Percentiles rank a stretch among this genome's conserved stretches.
phyloP scores from a whole-genome alignment of 2,329 filamentous ascomycete species.

The Pseudofabraea citricarpa region DNA sequence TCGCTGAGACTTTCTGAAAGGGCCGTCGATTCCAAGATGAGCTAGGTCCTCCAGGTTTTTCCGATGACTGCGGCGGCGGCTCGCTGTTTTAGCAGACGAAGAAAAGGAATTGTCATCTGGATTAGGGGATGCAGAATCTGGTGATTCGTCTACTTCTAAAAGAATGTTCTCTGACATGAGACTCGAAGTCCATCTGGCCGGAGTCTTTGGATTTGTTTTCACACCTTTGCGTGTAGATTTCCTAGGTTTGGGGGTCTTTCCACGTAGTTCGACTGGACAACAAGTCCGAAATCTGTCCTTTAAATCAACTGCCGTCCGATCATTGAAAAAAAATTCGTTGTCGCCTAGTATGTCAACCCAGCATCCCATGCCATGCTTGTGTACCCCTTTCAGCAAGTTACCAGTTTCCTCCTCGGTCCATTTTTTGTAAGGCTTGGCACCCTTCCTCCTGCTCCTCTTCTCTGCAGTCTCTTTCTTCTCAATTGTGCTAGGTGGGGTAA shows the following conservation, averaged over 20 bases:
- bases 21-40: constrained; percentile 54
- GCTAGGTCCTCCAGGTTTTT: constrained; percentile 51
- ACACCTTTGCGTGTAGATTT: constrained; percentile 5
- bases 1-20: constrained; percentile 57
- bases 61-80: constrained; percentile 49
- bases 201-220: constrained; percentile 19
- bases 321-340: constrained; percentile 54
- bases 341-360: constrained; percentile 63
- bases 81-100: constrained; percentile 31
- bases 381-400: constrained; percentile 55
- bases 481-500: neutral
- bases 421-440: constrained; percentile 53
- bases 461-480: constrained; percentile 3
- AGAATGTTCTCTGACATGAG: constrained; percentile 52
- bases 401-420: constrained; percentile 64
- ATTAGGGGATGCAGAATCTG: constrained; percentile 6
- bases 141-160: constrained; percentile 14
- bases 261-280: constrained; percentile 55
- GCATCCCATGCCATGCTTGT: constrained; percentile 58
- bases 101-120: constrained; percentile 21
- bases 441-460: constrained; percentile 37
- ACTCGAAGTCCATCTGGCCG: constrained; percentile 39
- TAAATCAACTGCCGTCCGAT: constrained; percentile 55
- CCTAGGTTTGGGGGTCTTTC: constrained; percentile 29
- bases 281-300: constrained; percentile 65